Evolutionary conservation across 208 protist genomes (phyloP), one percentile per base, ranked within the genome.

Genomic region (Trichomonas gallinae): DNA sequence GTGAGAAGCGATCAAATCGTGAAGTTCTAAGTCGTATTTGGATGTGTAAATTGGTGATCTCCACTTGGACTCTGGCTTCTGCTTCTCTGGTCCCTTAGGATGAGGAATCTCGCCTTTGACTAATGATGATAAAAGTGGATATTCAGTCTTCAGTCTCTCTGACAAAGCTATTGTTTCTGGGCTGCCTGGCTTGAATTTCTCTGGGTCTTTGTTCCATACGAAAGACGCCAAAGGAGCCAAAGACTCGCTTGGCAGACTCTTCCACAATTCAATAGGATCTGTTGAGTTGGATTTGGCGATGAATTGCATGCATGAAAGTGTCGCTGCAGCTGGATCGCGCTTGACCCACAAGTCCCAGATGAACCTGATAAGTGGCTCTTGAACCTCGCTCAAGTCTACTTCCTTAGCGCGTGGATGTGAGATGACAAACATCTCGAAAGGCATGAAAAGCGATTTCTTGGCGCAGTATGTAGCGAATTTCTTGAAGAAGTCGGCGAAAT

Each of bases 291-390:
- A 51, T 38, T 93, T 48, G 38, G 87, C 87, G 11, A 93, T 93
- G 26, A 93, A 93, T 51, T 93, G 87, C 87, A 93, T 93, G 44
- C 87, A 93, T 51, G 87, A 93, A 40, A 93, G n/a, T 36, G 40
- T 93, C n/a, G 87, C 87, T 34, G 11, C 44, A 11, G 87, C 23
- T 51, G 87, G 87, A 93, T 93, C 44, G 8, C 87, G 9, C 44
- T 51, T 93, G 15, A 93, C 87, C 87, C 87, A 93, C 26, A 93
- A 51, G 51, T 93, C 87, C 87, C 87, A 93, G 31, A 93, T 93
- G 44, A 93, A 93, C 0, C 31, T 26, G 46, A 93, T 93, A 17
- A 93, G 31, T 38, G 87, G 87, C 46, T 93, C 87, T 34, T 93
- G 8, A 36, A 93, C 31, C 48, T 48, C 40, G 15, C 44, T 51